phyloP scores from a whole-genome alignment of 2,329 filamentous ascomycete genomes.

The Alternaria alternata region DNA sequence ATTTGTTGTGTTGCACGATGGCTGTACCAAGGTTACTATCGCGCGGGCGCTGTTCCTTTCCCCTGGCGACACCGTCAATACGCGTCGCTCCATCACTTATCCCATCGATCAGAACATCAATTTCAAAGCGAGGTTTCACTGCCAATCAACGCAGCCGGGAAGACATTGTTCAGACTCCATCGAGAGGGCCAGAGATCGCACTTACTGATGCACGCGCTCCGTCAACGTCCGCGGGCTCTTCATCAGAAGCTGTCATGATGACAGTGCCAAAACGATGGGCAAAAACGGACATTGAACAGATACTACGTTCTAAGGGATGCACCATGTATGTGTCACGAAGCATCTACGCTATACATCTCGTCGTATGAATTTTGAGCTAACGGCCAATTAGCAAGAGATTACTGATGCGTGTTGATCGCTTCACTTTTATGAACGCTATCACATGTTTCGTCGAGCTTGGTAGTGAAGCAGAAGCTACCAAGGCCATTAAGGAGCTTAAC shows the following conservation, averaged over 20 bases:
- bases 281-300: conserved; percentile 21
- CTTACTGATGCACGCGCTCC: conserved; percentile 8
- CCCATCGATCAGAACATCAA: conserved; percentile 14
- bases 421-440: conserved; percentile 23
- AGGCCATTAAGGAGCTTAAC: conserved; percentile 19
- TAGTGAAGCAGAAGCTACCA: conserved; percentile 26
- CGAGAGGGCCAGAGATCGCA: conserved; percentile 12
- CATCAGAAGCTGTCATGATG: conserved; percentile 21
- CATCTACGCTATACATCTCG: background rate
- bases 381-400: conserved; percentile 23
- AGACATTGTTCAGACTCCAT: conserved; percentile 13
- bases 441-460: conserved; percentile 27
- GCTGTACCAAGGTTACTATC: conserved; percentile 21
- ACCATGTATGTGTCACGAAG: conserved; percentile 26
- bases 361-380: conserved; percentile 9
- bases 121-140: conserved; percentile 21
- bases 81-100: conserved; percentile 23
- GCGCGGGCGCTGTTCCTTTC: conserved; percentile 19
- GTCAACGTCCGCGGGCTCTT: background rate
- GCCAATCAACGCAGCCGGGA: conserved; percentile 16
- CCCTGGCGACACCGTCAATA: conserved; percentile 17
- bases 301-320: conserved; percentile 24
- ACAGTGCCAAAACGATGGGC: conserved; percentile 16
- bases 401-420: conserved; percentile 30
- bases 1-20: conserved; percentile 14